Evolutionary conservation across 176 grass and related monocot species (phyloP).

Genomic region (Avena insularis): DNA sequence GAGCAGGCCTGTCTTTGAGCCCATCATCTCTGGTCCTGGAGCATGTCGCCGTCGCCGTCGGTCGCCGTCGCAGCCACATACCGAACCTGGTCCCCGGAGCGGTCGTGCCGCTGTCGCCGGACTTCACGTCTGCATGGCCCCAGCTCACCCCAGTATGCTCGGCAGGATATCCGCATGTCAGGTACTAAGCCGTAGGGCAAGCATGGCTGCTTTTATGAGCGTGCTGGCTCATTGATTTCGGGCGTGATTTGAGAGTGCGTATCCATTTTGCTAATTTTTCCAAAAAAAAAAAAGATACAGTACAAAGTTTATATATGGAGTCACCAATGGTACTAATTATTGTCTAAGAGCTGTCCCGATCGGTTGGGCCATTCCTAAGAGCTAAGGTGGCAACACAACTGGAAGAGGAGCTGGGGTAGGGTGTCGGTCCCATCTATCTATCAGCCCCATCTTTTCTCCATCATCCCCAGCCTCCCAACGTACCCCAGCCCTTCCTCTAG

Average conservation of each 20-base stretch:
- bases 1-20: neutral
- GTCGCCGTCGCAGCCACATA: conserved; percentile 2
- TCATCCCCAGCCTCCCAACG: no score
- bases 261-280: conserved; percentile 2
- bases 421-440: no score
- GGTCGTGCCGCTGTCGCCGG: conserved; percentile 43
- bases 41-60: neutral
- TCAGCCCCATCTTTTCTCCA: no score
- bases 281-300: neutral
- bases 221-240: conserved; percentile 6
- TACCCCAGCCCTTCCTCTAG: no score
- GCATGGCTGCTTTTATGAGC: conserved; percentile 10
- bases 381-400: no score
- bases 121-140: conserved; percentile 28
- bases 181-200: neutral
- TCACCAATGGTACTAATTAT: neutral
- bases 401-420: no score
- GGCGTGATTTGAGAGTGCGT: neutral
- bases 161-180: conserved; percentile 36
- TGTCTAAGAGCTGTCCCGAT: no score
- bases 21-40: conserved; percentile 8
- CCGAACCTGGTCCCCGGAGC: conserved; percentile 34
- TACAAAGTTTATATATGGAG: neutral
- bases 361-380: no score
- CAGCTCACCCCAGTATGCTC: conserved; percentile 28